These are phyloP conservation scores for Amanita pseudoporphyria DNA, from an alignment of 768 basidiomycete species.

Conservation along the genomic window DNA sequence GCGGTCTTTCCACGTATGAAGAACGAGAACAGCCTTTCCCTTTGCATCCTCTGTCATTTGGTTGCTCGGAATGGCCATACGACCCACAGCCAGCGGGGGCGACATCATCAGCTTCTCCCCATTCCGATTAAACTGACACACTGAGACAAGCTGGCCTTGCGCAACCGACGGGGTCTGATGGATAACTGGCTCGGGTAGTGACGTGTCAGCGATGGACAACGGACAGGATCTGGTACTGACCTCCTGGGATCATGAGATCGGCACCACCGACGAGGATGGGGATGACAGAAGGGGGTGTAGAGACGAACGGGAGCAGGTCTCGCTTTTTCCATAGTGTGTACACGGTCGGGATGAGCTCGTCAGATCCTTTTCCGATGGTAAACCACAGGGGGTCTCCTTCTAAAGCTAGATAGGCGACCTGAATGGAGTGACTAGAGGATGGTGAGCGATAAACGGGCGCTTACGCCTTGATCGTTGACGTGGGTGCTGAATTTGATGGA, in stretches of 20 bases:
- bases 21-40: conserved; percentile 67
- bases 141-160: conserved; percentile 49
- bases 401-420: conserved; percentile 57
- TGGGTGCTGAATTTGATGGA: conserved; percentile 61
- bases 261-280: conserved; percentile 69
- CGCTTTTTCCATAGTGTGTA: conserved; percentile 76
- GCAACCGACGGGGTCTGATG: conserved; percentile 34
- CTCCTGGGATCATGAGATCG: conserved; percentile 84
- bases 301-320: conserved; percentile 57
- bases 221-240: conserved; percentile 29
- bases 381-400: conserved; percentile 78
- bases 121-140: conserved; percentile 38
- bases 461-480: conserved; percentile 55
- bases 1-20: conserved; percentile 72
- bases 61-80: conserved; percentile 49
- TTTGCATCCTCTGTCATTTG: conserved; percentile 38
- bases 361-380: conserved; percentile 54
- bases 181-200: conserved; percentile 42
- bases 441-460: background rate
- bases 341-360: conserved; percentile 68
- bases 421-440: background rate
- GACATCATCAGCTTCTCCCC: conserved; percentile 27
- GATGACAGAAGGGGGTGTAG: conserved; percentile 63
- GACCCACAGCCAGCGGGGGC: conserved; percentile 67
- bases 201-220: conserved; percentile 6